Evolutionary conservation across 345 rosid species (phyloP).

Genomic region (Chamaenerion angustifolium): DNA sequence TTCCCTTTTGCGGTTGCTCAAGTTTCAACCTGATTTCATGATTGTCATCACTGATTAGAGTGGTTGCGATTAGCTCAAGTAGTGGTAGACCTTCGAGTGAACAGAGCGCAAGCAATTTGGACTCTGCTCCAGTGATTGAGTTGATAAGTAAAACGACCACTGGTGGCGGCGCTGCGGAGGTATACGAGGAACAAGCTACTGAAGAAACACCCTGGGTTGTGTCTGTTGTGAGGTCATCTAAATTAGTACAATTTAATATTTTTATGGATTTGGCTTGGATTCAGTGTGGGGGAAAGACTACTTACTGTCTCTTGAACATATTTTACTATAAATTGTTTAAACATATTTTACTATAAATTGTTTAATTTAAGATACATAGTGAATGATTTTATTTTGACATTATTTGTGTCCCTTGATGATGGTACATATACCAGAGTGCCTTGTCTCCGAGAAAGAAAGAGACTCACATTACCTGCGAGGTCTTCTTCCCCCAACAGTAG

Average conservation of each 20-base stretch:
- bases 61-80: background rate
- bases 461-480: slow-evolving; percentile 82
- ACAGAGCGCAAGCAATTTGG: background rate
- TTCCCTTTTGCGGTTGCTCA: background rate
- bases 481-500: slow-evolving; percentile 77
- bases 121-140: slow-evolving; percentile 21
- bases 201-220: slow-evolving; percentile 82
- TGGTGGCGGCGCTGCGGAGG: slow-evolving; percentile 46
- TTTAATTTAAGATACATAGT: too few species aligned
- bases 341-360: too few species aligned
- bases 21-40: too few species aligned
- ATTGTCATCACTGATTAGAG: too few species aligned
- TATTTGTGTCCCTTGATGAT: too few species aligned
- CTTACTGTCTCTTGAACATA: too few species aligned
- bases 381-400: too few species aligned
- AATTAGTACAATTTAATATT: too few species aligned
- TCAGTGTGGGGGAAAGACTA: too few species aligned
- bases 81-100: background rate
- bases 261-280: too few species aligned
- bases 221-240: slow-evolving; percentile 62
- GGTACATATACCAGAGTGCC: too few species aligned
- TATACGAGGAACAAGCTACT: slow-evolving; percentile 55
- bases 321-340: too few species aligned
- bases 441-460: slow-evolving; percentile 55
- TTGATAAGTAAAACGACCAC: slow-evolving; percentile 30